Evolutionary conservation across 257 asterid genomes (phyloP), one percentile per base, ranked within the genome.

Genomic region (Sherardia arvensis): DNA sequence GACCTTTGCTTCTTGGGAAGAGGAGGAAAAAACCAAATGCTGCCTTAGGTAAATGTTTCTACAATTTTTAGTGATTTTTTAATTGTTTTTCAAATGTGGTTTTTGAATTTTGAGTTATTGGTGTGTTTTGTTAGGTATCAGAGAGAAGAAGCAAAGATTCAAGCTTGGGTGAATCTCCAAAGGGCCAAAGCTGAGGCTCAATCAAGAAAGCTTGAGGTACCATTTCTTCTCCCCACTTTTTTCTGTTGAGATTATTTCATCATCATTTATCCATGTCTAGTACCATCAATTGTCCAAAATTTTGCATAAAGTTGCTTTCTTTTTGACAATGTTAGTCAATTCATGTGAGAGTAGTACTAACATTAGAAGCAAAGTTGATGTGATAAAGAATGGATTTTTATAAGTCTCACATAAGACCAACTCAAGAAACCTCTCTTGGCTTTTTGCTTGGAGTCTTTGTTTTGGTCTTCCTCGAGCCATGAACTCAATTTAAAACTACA

Each of bases 181-280:
- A 85, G 79, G 76, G 99, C 99, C 64, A 93, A 90, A 76, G 97
- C 96, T 25, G 99, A 93, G 85, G 97, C 99, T 65, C 94, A 93
- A 62, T 93, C 99, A 18, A 83, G 94, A 84, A 93, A 90, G 69
- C 96, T 93, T 49, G 99, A 93, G 99, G 99, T 90, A 23, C 21
- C 18, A 14, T 43, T 43, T 49, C 57, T 12, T 32, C 5, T 12
- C 8, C 8, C 34, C 59, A n/a, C n/a, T 59, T 53, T 45, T 67
- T 51, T 34, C 25, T 34, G 59, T 30, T 20, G 29, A 20, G 59
- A 51, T 34, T 43, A 43, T 43, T 43, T 43, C 21, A 43, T 43
- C 51, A 43, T 43, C 26, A n/a, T n/a, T n/a, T n/a, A n/a, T n/a
- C n/a, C n/a, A 38, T 38, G 18, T 38, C 17, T 38, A 2, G 47